These are phyloP conservation scores for Kluyveromyces wickerhamii DNA, from an alignment of 805 yeast species.

Conservation along the genomic window DNA sequence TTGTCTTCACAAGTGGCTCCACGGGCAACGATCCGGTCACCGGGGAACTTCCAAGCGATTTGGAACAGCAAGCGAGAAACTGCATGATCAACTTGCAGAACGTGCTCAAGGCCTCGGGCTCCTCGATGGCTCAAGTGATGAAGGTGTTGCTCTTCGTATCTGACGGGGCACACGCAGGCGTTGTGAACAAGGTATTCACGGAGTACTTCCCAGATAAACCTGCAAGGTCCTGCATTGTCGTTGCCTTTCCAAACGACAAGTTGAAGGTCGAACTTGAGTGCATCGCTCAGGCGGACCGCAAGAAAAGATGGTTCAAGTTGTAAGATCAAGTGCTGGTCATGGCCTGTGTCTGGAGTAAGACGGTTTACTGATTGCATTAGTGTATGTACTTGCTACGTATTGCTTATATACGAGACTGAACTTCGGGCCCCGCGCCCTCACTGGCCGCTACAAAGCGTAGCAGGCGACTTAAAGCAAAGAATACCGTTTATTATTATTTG, in stretches of 20 bases:
- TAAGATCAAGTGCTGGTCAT: too few relatives aligned
- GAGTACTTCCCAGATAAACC: conserved; percentile 42
- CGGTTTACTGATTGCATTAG: too few relatives aligned
- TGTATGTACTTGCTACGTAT: too few relatives aligned
- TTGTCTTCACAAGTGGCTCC: conserved; percentile 43
- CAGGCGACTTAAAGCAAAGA: too few relatives aligned
- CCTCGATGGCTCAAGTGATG: conserved; percentile 38
- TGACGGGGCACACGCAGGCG: conserved; percentile 35
- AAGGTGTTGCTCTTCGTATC: conserved; percentile 44
- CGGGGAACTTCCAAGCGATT: conserved; percentile 35
- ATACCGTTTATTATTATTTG: too few relatives aligned
- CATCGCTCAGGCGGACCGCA: conserved; percentile 28
- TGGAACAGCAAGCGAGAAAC: conserved; percentile 37
- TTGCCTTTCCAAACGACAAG: conserved; percentile 42
- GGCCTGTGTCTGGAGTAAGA: too few relatives aligned
- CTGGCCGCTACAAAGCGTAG: too few relatives aligned
- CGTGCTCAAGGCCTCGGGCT: conserved; percentile 38
- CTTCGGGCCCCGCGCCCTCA: too few relatives aligned
- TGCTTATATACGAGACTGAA: too few relatives aligned
- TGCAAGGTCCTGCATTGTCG: conserved; percentile 46
- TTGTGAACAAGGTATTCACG: conserved; percentile 39
- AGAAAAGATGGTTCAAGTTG: conserved; percentile 11
- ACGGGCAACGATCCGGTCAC: conserved; percentile 36
- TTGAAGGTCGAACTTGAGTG: conserved; percentile 47
- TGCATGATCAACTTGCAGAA: conserved; percentile 38